phyloP scores from a whole-genome alignment of 306 rosid genomes.

The Vigna trinervia region DNA sequence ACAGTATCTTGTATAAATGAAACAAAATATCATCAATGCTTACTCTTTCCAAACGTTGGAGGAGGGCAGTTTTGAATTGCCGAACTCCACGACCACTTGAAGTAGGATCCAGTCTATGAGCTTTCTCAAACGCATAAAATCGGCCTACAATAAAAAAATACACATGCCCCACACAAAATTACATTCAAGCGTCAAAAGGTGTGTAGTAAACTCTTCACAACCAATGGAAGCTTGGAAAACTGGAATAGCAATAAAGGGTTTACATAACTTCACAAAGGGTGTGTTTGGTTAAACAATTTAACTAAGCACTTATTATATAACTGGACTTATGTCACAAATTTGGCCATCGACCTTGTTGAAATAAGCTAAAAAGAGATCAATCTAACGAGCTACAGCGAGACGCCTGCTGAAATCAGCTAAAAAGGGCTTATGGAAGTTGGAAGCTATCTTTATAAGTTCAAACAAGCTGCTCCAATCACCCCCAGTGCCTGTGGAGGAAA shows the following conservation, averaged over 20 bases:
- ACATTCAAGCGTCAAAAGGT: background rate
- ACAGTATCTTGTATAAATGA: background rate
- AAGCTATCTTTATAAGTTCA: background rate
- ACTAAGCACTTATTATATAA: background rate
- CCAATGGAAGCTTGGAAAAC: background rate
- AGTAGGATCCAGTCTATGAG: constrained; percentile 96
- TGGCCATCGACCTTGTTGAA: background rate
- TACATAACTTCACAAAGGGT: background rate
- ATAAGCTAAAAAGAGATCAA: background rate
- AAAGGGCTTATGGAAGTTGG: background rate
- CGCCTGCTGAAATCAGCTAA: background rate
- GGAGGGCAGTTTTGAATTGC: constrained; percentile 95
- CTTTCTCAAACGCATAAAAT: constrained; percentile 97
- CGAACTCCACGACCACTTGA: constrained; percentile 99
- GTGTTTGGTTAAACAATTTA: background rate
- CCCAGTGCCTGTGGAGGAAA: background rate
- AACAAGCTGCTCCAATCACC: background rate
- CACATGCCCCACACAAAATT: background rate
- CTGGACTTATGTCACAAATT: background rate
- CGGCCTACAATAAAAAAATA: constrained; percentile 67
- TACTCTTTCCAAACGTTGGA: constrained; percentile 96
- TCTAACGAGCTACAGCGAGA: background rate
- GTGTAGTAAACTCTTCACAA: background rate
- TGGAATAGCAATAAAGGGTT: background rate
- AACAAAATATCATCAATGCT: constrained; percentile 30